A percentile compares a stretch with the other conserved stretches of the same genome.
These are phyloP conservation scores for Penicillium sp. DNA, from an alignment of 2,329 filamentous ascomycete species.

Conservation along the genomic window DNA sequence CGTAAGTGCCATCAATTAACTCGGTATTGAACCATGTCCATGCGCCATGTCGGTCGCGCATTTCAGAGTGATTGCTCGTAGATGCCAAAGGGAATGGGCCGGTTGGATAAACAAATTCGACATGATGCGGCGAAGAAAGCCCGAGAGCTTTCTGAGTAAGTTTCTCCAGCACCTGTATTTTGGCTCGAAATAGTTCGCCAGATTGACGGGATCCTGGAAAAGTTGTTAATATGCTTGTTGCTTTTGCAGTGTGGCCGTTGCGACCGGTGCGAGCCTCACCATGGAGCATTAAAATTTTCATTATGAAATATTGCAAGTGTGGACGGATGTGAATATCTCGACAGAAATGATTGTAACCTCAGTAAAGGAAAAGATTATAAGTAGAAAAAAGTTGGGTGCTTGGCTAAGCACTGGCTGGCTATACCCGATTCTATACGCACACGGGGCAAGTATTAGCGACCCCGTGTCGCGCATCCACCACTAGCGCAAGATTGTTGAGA, in stretches of 20 bases:
- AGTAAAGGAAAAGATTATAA: no score
- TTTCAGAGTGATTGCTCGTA: background rate
- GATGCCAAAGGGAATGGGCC: slow-evolving; percentile 2
- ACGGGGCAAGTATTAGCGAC: background rate
- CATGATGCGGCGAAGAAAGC: background rate
- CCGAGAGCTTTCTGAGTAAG: background rate
- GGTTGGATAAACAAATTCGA: slow-evolving; percentile 9
- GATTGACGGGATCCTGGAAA: slow-evolving; percentile 13
- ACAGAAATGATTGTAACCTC: no score
- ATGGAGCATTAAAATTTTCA: slow-evolving; percentile 13
- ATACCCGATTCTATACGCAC: background rate
- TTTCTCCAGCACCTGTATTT: slow-evolving; percentile 11
- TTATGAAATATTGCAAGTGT: background rate
- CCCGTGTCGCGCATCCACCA: no score
- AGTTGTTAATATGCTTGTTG: background rate
- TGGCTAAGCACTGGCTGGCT: no score
- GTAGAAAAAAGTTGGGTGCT: no score
- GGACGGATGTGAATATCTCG: no score
- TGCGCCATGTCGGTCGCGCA: slow-evolving; percentile 6
- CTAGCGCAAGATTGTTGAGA: no score
- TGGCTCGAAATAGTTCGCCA: slow-evolving; percentile 12
- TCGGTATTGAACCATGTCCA: slow-evolving; percentile 12
- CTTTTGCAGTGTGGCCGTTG: background rate
- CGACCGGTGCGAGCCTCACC: background rate
- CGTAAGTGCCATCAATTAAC: background rate